Base-by-base conservation (phyloP, 139 green algal species). In the Chlorella sp. region DNA sequence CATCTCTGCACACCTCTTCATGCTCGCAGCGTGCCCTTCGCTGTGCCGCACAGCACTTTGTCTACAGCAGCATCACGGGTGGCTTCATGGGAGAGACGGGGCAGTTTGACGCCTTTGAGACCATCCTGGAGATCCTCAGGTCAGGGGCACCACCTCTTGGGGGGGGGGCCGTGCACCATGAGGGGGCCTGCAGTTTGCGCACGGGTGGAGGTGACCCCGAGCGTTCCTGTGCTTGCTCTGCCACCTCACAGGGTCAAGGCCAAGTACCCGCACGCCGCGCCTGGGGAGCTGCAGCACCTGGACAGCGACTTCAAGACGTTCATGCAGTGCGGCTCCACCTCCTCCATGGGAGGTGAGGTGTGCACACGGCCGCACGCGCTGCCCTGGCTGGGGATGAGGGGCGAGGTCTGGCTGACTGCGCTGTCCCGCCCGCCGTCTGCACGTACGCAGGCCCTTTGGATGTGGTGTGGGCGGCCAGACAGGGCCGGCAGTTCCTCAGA, bases 41-140 rank as follows among this genome's bases (percentile, higher is more conserved):
- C 4, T 81, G 75, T 67, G 70, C 75, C 10, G 75, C 75, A 0
- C 75, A 81, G 75, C 75, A 81, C 61, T 60, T 81, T 30, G 70
- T 69, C 14, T 81, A 67, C 49, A 66, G 32, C 63, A 66, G 36
- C 35, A 62, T 74, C 63, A 81, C 75, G 6, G 75, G 75, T 1
- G 70, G 49, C 24, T 71, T 49, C 70, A 65, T 74, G 69, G 75
- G 75, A 4, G 75, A 81, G 35, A 49, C 30, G 3, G 75, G 75
- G 0, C 35, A 35, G 3, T 81, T 49, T 50, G 75, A 81, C 42
- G 75, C 75, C 0, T 81, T 71, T 36, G 75, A 81, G 55, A 81
- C 63, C 1, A 66, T 72, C n/a, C 50, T 81, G 23, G 70, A 76
- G 49, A 36, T 81, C 1, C 42, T 72, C 35, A 31, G 67, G 67